Evolutionary conservation across 2,329 filamentous ascomycete genomes (phyloP), one percentile per base, ranked within the genome.

Genomic region (Sclerotinia spermophila): DNA sequence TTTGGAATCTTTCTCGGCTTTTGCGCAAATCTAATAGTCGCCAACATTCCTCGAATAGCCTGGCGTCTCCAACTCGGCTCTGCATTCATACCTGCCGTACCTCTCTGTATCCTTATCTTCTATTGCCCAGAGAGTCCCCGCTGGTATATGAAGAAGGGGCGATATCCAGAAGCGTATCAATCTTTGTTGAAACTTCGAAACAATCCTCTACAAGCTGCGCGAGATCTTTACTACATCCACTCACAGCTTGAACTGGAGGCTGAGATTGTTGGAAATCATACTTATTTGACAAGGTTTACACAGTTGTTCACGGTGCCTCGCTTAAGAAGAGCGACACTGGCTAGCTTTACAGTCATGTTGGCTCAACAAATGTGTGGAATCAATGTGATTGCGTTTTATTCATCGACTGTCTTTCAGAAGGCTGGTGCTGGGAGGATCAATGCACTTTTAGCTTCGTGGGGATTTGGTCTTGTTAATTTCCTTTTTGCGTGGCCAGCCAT

Each of bases 341-440:
- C 92, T 10, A 91, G 92, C 0, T 91, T 89, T 74, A 89, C 88
- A 1, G 92, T 95, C 75, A 96, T 78, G 76, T 74, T 77, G 55
- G 75, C 72, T 17, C 75, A 76, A 86, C 88, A 71, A 83, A 76
- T 75, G 72, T 74, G 56, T 62, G 65, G 69, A 21, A 58, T 67
- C 38, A 71, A 71, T 77, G 91, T 93, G 70, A 90, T 93, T 69
- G 89, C 90, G 0, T 93, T 93, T 79, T 93, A 94, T 80, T 90
- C 87, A 0, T 89, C 88, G 0, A 89, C 88, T 10, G 82, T 89
- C n/a, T 89, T 89, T 75, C 75, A 79, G 35, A 79, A 89, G 1
- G 86, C 89, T 2, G 89, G 89, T 6, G 86, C 87, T 42, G 79
- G 72, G 59, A 79, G 83, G 1, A 86, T 85, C 60, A 80, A 85